Evolutionary conservation across 2,329 filamentous ascomycete species (phyloP).

Genomic region (Colletotrichum camelliae): DNA sequence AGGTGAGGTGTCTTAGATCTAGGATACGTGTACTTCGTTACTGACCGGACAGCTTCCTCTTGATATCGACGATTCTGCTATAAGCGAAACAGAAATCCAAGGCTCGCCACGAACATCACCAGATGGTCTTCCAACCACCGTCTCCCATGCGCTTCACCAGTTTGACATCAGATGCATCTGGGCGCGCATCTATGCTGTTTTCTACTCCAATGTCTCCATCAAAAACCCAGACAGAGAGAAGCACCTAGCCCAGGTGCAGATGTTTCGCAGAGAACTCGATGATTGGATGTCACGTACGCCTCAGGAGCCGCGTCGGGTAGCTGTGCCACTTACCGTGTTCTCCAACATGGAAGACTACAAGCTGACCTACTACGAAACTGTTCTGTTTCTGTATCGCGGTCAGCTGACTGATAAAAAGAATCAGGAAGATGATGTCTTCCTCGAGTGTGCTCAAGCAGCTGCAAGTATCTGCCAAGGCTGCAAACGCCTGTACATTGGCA

Average conservation of each 20-base stretch:
- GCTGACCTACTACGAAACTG: conserved; percentile 23
- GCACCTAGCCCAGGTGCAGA: background rate
- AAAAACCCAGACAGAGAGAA: background rate
- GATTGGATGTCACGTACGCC: background rate
- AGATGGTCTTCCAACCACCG: background rate
- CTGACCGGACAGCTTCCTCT: background rate
- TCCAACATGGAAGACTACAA: conserved; percentile 11
- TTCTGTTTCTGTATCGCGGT: conserved; percentile 27
- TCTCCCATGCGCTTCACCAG: background rate
- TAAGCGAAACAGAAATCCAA: background rate
- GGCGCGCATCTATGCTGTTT: conserved; percentile 3
- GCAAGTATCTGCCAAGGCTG: conserved; percentile 14
- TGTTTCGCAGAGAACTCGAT: conserved; percentile 3
- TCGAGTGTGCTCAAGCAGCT: conserved; percentile 24
- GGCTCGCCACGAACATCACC: background rate
- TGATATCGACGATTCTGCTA: background rate
- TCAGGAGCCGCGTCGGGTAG: background rate
- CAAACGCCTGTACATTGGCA: background rate
- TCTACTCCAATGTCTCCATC: background rate
- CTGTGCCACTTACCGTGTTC: conserved; percentile 7
- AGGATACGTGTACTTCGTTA: background rate
- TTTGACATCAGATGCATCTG: conserved; percentile 9
- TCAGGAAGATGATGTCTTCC: conserved; percentile 24
- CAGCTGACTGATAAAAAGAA: conserved; percentile 23
- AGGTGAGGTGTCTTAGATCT: background rate